phyloP scores from a whole-genome alignment of 169 alveolate species.

The Cardiosporidium cionae region DNA sequence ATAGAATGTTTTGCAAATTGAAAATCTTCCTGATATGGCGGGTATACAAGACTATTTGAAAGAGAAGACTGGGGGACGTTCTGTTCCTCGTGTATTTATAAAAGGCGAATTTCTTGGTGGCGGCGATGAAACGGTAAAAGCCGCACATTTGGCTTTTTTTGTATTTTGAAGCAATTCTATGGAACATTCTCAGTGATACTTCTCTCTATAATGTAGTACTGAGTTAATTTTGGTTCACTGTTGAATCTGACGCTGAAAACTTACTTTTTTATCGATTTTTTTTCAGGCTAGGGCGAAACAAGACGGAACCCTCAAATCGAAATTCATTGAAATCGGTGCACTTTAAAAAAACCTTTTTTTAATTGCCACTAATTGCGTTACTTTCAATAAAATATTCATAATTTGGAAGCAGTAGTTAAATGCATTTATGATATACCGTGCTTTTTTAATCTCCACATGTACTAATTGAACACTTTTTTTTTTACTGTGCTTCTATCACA shows the following conservation, averaged over 20 bases:
- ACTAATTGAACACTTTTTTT: too few relatives aligned
- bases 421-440: too few relatives aligned
- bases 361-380: too few relatives aligned
- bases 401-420: too few relatives aligned
- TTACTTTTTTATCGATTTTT: neutral
- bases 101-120: conserved; percentile 48
- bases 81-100: conserved; percentile 55
- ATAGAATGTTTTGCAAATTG: conserved; percentile 36
- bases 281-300: neutral
- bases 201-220: neutral
- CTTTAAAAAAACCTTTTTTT: neutral
- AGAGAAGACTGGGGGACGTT: conserved; percentile 39
- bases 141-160: neutral
- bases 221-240: neutral
- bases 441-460: too few relatives aligned
- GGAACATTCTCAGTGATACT: neutral
- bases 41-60: conserved; percentile 41
- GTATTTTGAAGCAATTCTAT: neutral
- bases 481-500: too few relatives aligned
- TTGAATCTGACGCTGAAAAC: neutral
- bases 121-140: conserved; percentile 45
- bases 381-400: too few relatives aligned
- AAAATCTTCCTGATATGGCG: conserved; percentile 17
- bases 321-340: neutral
- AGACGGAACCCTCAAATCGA: neutral